Base-by-base conservation (phyloP, 345 rosid species). In the Melaleuca quinquenervia region DNA sequence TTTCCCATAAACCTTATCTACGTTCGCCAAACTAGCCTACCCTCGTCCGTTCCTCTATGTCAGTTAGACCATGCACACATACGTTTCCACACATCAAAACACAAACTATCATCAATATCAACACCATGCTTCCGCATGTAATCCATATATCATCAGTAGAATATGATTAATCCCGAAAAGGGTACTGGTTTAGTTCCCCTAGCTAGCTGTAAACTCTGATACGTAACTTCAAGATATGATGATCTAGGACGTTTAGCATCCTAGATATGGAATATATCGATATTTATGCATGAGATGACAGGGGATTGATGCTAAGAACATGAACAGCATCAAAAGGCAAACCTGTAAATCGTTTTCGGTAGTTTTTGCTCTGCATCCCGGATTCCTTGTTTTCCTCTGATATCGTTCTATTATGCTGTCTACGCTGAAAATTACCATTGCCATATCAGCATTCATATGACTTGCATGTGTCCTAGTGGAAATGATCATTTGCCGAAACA, bases 351-450 rank as follows among this genome's bases (percentile, higher is more conserved):
- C 89, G 45, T 89, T 87, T 84, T 50, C 82, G n/a, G 60, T 85
- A 22, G 74, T 54, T 86, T 89, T 90, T 84, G 58, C 62, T 88
- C 53, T 87, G 86, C 85, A 84, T 83, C 91, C 94, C 26, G 51
- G 88, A 76, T 94, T 93, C 89, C 87, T 94, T 55, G 90, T 75
- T 84, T 89, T 94, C 87, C 87, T 94, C 83, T 93, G 94, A 88
- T 96, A 96, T 41, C 94, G 88, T 76, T 96, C 98, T 87, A 96
- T 90, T 20, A 92, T 94, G 86, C 87, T 94, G 76, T 85, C 88
- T 88, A 87, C 87, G 85, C 98, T 96, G 92, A 87, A 85, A 53
- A 86, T 82, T 10, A 18, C 53, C 48, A 36, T 41, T 18, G 48
- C 48, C 78, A 70, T 70, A 70, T 36, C 80, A 70, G 48, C 80